phyloP scores from a whole-genome alignment of 495 filamentous ascomycete species.

The Thermothielavioides terrestris region DNA sequence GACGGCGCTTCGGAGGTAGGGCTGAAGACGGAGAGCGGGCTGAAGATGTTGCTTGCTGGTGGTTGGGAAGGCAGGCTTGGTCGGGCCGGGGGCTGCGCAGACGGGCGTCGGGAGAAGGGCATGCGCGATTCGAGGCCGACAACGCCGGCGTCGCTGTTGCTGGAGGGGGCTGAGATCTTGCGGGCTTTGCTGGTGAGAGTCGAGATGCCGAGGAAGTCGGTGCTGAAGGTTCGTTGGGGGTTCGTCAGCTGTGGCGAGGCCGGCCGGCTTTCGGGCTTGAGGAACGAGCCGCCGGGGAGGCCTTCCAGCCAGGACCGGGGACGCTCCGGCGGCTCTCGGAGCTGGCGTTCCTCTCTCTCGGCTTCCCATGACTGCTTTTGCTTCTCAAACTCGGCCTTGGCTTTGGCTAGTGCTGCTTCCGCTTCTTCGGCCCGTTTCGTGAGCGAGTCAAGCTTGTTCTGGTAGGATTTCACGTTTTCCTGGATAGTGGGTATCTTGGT shows the following conservation, averaged over 20 bases:
- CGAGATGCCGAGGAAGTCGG: constrained; percentile 39
- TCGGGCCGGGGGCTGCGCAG: constrained; percentile 30
- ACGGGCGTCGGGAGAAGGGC: constrained; percentile 28
- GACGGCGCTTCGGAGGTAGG: constrained; percentile 25
- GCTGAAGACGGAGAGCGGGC: constrained; percentile 24
- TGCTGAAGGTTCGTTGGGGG: constrained; percentile 39
- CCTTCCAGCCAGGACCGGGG: constrained; percentile 65
- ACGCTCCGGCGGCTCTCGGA: constrained; percentile 62
- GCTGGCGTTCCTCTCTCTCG: constrained; percentile 59
- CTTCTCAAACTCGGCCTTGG: constrained; percentile 37
- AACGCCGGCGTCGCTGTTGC: constrained; percentile 33
- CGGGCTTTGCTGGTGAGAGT: constrained; percentile 34
- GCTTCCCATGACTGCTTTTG: constrained; percentile 54
- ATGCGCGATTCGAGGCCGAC: constrained; percentile 17
- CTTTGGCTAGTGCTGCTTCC: constrained; percentile 50
- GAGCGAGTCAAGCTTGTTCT: constrained; percentile 53
- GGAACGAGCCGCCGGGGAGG: constrained; percentile 26
- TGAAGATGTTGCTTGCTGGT: constrained; percentile 18
- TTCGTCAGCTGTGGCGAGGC: constrained; percentile 37
- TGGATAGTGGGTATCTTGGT: constrained; percentile 55
- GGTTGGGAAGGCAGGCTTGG: constrained; percentile 10
- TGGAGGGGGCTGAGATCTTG: constrained; percentile 38
- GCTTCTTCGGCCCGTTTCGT: constrained; percentile 56
- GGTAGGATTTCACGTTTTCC: constrained; percentile 46
- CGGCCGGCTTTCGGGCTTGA: constrained; percentile 36